Conservation (phyloP, 2,329 filamentous ascomycete species). For the Diplodia mutila region DNA sequence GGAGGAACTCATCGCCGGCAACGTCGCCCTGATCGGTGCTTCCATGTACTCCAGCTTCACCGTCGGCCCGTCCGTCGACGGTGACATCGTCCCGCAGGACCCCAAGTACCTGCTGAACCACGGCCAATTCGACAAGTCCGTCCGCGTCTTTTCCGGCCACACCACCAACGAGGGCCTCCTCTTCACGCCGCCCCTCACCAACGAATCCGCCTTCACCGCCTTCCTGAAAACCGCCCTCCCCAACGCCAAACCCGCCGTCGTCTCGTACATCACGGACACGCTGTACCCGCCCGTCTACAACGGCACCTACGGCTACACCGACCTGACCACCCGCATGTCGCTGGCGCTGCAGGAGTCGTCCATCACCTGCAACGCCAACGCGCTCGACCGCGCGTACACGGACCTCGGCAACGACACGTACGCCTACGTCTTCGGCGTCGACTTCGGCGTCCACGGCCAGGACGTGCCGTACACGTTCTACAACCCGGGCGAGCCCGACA, state of each 20-base stretch:
- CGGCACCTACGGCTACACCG: conserved; percentile 52
- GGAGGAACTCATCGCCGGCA: conserved; percentile 41
- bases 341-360: conserved; percentile 49
- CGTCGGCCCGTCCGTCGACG: conserved; percentile 43
- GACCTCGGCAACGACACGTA: conserved; percentile 48
- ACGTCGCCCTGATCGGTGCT: conserved; percentile 36
- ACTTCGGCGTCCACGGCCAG: conserved; percentile 57
- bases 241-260: conserved; percentile 34
- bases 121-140: conserved; percentile 42
- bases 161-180: conserved; percentile 51
- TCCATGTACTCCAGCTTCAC: conserved; percentile 39
- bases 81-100: conserved; percentile 38
- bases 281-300: conserved; percentile 57
- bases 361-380: conserved; percentile 59
- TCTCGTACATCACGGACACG: conserved; percentile 48
- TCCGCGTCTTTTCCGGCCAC: conserved; percentile 46
- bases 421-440: conserved; percentile 58
- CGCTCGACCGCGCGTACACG: conserved; percentile 51
- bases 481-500: conserved; percentile 34
- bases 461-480: conserved; percentile 60
- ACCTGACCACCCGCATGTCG: conserved; percentile 48
- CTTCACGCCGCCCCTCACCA: conserved; percentile 32
- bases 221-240: conserved; percentile 37
- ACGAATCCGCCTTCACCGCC: conserved; percentile 32
- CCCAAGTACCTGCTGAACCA: conserved; percentile 40